A percentile compares a stretch with the other conserved stretches of the same genome.
Conservation (phyloP, 345 rosid species). For the Dipteronia sinensis region DNA sequence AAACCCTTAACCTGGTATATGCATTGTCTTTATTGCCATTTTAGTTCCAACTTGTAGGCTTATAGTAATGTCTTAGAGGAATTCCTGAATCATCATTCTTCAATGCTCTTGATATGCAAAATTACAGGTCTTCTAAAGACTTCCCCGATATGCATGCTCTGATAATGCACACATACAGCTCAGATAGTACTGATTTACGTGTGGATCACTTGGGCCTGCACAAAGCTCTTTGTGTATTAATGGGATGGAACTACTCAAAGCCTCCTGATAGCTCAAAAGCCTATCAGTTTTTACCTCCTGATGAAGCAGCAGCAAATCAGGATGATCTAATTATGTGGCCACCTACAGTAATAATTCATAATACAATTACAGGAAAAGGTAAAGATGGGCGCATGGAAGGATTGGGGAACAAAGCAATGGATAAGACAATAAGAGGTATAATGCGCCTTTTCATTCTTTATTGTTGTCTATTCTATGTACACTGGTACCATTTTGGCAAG, state of each 20-base stretch:
- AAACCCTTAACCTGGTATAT: constrained; percentile 16
- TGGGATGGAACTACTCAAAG: constrained; percentile 91
- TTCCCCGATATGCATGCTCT: constrained; percentile 88
- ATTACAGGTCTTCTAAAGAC: constrained; percentile 91
- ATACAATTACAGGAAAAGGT: constrained; percentile 90
- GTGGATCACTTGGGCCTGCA: constrained; percentile 96
- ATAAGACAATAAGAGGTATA: constrained; percentile 89
- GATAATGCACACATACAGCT: constrained; percentile 88
- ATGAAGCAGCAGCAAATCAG: constrained; percentile 75
- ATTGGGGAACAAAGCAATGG: constrained; percentile 96
- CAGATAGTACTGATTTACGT: constrained; percentile 69
- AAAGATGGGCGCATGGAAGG: constrained; percentile 98
- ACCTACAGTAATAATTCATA: constrained; percentile 87
- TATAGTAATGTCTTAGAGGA: constrained; percentile 30
- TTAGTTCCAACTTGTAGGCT: constrained; percentile 37
- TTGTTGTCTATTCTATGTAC: constrained; percentile 31
- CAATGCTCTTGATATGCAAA: constrained; percentile 63
- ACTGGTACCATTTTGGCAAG: constrained; percentile 10
- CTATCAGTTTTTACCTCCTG: constrained; percentile 75
- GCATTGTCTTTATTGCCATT: constrained; percentile 19
- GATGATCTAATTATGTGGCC: constrained; percentile 98
- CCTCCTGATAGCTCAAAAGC: constrained; percentile 87
- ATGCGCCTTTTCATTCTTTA: constrained; percentile 34
- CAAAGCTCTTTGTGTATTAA: constrained; percentile 90
- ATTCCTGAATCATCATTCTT: constrained; percentile 55